These are phyloP conservation scores for Gigaspora rosea DNA, from an alignment of 192 early-diverging fungal genomes.

Conservation along the genomic window DNA sequence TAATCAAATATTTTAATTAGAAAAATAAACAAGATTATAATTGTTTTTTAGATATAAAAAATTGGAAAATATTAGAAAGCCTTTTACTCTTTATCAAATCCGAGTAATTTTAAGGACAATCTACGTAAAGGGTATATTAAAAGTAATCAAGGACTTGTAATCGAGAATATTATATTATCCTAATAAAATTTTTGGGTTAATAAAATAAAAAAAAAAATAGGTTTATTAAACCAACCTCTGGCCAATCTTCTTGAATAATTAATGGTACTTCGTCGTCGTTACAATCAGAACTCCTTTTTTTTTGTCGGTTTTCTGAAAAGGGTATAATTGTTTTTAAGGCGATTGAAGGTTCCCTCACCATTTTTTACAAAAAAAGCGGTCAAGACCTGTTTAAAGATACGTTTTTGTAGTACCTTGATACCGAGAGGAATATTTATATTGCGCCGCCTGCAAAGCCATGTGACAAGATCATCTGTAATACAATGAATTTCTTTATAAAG, in stretches of 20 bases:
- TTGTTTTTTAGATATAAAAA: too few species aligned
- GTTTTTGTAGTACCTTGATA: neutral
- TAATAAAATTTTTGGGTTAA: neutral
- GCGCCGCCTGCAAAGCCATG: too few species aligned
- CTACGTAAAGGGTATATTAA: too few species aligned
- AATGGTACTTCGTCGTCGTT: conserved; percentile 29
- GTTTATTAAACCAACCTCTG: conserved; percentile 3
- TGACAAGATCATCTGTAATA: too few species aligned
- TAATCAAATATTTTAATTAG: neutral
- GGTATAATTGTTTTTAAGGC: conserved; percentile 30
- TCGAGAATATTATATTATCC: too few species aligned
- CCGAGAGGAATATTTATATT: too few species aligned
- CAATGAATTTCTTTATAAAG: too few species aligned
- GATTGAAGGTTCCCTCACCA: conserved; percentile 29
- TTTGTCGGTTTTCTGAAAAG: conserved; percentile 22
- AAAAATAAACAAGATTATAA: neutral
- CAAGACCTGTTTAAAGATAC: neutral
- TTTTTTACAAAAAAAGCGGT: neutral
- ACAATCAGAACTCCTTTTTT: conserved; percentile 23
- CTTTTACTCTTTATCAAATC: too few species aligned
- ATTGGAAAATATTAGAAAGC: too few species aligned
- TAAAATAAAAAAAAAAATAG: neutral
- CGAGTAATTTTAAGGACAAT: too few species aligned
- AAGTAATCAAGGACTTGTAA: too few species aligned
- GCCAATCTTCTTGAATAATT: conserved; percentile 24